These are phyloP conservation scores for Yarrowia bubula DNA, from an alignment of 805 yeast species.

Conservation along the genomic window DNA sequence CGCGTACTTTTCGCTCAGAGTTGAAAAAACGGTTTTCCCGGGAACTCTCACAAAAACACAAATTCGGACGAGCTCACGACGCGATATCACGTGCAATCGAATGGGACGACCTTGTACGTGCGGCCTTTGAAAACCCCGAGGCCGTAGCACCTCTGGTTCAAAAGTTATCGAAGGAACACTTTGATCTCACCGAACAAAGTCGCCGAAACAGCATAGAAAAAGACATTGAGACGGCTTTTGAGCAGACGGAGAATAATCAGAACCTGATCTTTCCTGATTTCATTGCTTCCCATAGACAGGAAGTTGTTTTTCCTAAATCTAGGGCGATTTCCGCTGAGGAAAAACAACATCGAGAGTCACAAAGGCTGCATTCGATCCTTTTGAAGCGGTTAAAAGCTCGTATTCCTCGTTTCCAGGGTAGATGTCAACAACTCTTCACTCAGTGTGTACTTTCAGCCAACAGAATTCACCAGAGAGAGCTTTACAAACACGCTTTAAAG, in stretches of 20 bases:
- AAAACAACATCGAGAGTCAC: neutral
- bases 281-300: neutral
- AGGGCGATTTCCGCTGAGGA: neutral
- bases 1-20: neutral
- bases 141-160: constrained; percentile 1
- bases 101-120: neutral
- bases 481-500: neutral
- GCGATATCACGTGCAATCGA: neutral
- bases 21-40: neutral
- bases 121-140: constrained; percentile 1
- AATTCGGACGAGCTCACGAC: neutral
- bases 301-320: neutral
- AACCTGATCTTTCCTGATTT: neutral
- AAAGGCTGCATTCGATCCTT: neutral
- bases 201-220: neutral
- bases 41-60: neutral
- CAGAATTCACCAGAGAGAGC: neutral
- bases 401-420: neutral
- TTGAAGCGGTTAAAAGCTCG: neutral
- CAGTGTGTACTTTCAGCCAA: constrained; percentile 16
- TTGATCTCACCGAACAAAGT: neutral
- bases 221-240: neutral
- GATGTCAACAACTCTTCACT: neutral
- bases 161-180: neutral
- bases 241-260: neutral